phyloP scores from a whole-genome alignment of 345 rosid species.

The Populus simonii region DNA sequence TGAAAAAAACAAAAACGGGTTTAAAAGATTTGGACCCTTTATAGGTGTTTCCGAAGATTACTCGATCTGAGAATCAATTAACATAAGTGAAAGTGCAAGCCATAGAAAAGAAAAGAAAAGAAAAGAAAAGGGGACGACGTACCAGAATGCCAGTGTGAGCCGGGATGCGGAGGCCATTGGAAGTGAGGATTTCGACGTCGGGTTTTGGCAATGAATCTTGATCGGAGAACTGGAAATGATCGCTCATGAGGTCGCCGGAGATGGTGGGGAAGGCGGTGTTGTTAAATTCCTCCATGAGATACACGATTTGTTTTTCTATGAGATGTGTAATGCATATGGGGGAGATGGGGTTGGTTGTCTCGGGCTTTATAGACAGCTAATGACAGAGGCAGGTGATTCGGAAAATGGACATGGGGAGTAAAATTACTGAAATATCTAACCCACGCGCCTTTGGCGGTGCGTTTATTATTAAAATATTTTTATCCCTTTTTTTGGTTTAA shows the following conservation, averaged over 20 bases:
- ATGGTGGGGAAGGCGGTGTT: slow-evolving; percentile 21
- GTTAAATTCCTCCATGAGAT: neutral
- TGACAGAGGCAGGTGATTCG: neutral
- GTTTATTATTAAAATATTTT: no score
- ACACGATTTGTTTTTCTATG: neutral
- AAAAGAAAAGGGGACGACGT: neutral
- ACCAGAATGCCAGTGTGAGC: slow-evolving; percentile 70
- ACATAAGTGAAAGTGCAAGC: neutral
- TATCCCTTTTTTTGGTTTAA: no score
- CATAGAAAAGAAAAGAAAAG: neutral
- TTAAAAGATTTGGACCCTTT: neutral
- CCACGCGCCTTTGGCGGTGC: no score
- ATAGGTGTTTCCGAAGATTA: neutral
- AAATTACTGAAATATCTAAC: no score
- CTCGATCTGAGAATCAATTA: neutral
- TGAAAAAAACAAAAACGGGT: neutral
- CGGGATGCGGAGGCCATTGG: slow-evolving; percentile 67
- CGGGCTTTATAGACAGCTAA: neutral
- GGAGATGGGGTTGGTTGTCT: neutral
- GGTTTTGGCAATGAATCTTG: slow-evolving; percentile 35
- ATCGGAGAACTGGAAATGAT: slow-evolving; percentile 10
- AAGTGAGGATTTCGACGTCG: slow-evolving; percentile 61
- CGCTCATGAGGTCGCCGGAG: neutral
- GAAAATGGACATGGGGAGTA: no score
- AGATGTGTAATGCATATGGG: neutral